These are phyloP conservation scores for Circinella umbellata DNA, from an alignment of 371 early-diverging fungal genomes.

Conservation along the genomic window DNA sequence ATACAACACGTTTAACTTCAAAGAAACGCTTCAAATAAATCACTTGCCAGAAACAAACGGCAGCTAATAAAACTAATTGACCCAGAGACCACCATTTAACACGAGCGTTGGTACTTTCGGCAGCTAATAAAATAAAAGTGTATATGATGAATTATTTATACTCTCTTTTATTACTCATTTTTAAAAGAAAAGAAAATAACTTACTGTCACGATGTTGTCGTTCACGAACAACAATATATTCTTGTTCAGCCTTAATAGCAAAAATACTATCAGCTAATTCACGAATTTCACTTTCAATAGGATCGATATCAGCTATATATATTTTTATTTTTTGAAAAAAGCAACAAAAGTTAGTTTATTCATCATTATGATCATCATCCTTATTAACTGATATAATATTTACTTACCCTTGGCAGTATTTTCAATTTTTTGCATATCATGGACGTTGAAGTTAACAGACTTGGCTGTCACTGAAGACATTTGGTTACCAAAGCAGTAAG, in stretches of 20 bases:
- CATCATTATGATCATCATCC: neutral
- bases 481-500: conserved; percentile 81
- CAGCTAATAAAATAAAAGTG: conserved; percentile 51
- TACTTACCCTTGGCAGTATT: conserved; percentile 29
- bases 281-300: conserved; percentile 69
- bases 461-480: conserved; percentile 58
- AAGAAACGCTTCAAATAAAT: conserved; percentile 78
- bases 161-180: too few species aligned
- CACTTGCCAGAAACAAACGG: conserved; percentile 74
- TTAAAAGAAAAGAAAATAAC: conserved; percentile 21
- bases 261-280: conserved; percentile 69
- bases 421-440: conserved; percentile 33
- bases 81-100: conserved; percentile 83
- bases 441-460: conserved; percentile 59
- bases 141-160: too few species aligned
- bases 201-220: conserved; percentile 73
- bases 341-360: too few species aligned
- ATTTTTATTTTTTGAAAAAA: too few species aligned
- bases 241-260: conserved; percentile 75
- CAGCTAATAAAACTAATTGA: conserved; percentile 64
- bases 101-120: conserved; percentile 77
- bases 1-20: conserved; percentile 77
- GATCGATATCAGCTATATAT: conserved; percentile 54
- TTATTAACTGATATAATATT: neutral
- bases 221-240: conserved; percentile 75